Evolutionary conservation across 2,329 filamentous ascomycete genomes (phyloP), one percentile per base, ranked within the genome.

Genomic region (Zymoseptoria crescenta): DNA sequence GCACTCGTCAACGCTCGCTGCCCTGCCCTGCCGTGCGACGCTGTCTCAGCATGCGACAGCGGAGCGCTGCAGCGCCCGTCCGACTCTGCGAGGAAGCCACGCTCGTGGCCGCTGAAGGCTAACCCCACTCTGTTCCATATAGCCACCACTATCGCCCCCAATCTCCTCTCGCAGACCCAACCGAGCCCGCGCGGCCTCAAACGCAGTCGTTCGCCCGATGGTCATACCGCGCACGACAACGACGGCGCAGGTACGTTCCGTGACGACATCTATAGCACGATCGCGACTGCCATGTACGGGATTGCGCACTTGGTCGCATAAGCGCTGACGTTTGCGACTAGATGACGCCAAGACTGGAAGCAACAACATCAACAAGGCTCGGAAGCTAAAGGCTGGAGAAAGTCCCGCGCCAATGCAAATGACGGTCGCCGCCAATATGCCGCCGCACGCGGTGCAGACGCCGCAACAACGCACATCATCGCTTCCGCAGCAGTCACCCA

Each of bases 181-280:
- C 73, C 78, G 74, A 79, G 77, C 72, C 75, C 86, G 65, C 86
- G 89, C 74, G 88, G 88, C 68, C 78, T 87, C 69, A 95, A 95
- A 79, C 84, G 90, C 74, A 88, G 84, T 80, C 86, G 88, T 65
- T 92, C 90, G 65, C 87, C 88, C 68, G 84, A 88, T 68, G 77
- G 78, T 60, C 84, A 85, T 76, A 65, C 62, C 54, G 65, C 64
- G 45, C 52, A 58, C n/a, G 64, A 63, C 35, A 81, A 80, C 74
- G 82, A 85, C 71, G 82, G 81, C 68, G 80, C 80, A 67, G 80
- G 83, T 79, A 81, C 85, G 89, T 91, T 87, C 78, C 35, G n/a
- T 54, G 55, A 49, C 30, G 35, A 28, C 55, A 41, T 49, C 29
- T n/a, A 27, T 52, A 35, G 27, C 35, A 45, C 35, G n/a, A 13